Percentiles rank a stretch among this genome's conserved stretches.
phyloP scores from a whole-genome alignment of 1,139 yeast species.

The Yamadazyma mexicana region DNA sequence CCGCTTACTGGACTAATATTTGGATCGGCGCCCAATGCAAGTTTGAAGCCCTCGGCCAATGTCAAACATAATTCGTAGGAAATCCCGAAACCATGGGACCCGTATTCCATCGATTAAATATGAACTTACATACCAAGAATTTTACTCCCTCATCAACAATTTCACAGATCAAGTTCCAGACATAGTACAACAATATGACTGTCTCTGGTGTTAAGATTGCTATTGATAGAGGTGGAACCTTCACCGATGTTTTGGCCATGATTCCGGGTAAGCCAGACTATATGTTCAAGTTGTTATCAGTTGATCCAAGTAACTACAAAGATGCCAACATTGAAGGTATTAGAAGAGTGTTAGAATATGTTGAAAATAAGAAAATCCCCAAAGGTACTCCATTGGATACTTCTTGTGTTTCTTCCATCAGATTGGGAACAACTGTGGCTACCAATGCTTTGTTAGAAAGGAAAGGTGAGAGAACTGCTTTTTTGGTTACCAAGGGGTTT shows the following conservation, averaged over 20 bases:
- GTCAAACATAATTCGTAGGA: neutral
- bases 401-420: conserved; percentile 43
- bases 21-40: neutral
- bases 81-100: neutral
- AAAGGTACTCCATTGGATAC: conserved; percentile 22
- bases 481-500: conserved; percentile 64
- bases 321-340: conserved; percentile 25
- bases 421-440: conserved; percentile 84
- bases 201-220: conserved; percentile 15
- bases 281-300: conserved; percentile 20
- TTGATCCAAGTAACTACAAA: conserved; percentile 20
- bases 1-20: neutral
- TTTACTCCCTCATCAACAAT: neutral
- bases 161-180: no score
- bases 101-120: no score
- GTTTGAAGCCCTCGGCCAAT: neutral
- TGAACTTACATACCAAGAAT: no score
- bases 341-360: conserved; percentile 19
- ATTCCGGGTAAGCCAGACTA: conserved; percentile 13
- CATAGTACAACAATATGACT: no score
- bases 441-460: conserved; percentile 71
- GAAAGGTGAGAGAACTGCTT: conserved; percentile 63
- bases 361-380: conserved; percentile 12
- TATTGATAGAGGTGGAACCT: conserved; percentile 24
- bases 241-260: conserved; percentile 20